Percentiles rank a stretch among this genome's conserved stretches.
Evolutionary conservation across 2,329 filamentous ascomycete genomes (phyloP).

Genomic region (Catunica adiposa): DNA sequence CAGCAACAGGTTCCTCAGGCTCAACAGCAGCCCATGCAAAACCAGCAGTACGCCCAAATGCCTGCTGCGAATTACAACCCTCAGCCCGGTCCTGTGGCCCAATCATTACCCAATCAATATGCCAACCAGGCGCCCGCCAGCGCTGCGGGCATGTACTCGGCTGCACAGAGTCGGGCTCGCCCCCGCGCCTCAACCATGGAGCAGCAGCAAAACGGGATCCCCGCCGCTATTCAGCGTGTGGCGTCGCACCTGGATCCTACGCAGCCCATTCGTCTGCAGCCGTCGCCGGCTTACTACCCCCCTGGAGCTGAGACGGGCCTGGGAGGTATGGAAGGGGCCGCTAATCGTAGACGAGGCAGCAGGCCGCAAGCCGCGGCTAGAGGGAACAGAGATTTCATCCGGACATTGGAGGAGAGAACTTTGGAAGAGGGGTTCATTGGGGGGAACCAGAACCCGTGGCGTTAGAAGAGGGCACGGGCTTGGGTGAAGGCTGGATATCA

Average conservation of each 20-base stretch:
- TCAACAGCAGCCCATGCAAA: conserved; percentile 24
- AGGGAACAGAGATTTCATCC: conserved; percentile 74
- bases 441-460: conserved; percentile 18
- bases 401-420: conserved; percentile 84
- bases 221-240: conserved; percentile 80
- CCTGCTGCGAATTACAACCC: conserved; percentile 3
- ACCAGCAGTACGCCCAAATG: conserved; percentile 6
- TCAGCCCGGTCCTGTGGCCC: conserved; percentile 30
- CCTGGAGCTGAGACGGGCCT: conserved; percentile 58
- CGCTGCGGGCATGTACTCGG: conserved; percentile 14
- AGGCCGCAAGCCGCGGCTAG: conserved; percentile 45
- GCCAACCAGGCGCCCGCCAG: conserved; percentile 28
- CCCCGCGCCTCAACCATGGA: conserved; percentile 95
- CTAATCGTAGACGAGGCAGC: conserved; percentile 58
- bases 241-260: conserved; percentile 92
- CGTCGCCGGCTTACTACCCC: conserved; percentile 92
- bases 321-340: conserved; percentile 45
- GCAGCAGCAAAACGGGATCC: conserved; percentile 82
- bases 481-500: too few relatives aligned
- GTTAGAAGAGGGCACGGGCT: not conserved
- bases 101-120: conserved; percentile 49
- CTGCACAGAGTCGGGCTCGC: conserved; percentile 47
- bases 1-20: conserved; percentile 33
- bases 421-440: conserved; percentile 82
- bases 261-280: conserved; percentile 82